phyloP scores from a whole-genome alignment of 805 yeast species.

The Hanseniaspora nectarophila region DNA sequence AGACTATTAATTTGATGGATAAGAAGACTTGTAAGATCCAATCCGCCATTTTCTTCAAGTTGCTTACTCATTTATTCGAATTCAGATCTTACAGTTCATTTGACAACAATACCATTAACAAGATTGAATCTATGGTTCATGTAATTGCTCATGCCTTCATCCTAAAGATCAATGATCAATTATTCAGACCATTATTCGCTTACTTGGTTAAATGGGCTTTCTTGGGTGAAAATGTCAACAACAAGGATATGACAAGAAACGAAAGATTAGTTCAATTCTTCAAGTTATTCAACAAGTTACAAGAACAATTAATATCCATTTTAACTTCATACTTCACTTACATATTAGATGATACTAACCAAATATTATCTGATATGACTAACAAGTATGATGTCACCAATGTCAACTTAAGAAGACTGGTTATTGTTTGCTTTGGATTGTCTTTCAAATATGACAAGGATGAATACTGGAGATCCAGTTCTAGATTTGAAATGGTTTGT shows the following conservation, averaged over 20 bases:
- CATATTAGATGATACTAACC: constrained; percentile 59
- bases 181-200: constrained; percentile 85
- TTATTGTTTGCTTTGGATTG: constrained; percentile 59
- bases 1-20: constrained; percentile 52
- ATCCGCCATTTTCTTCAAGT: constrained; percentile 53
- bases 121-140: constrained; percentile 69
- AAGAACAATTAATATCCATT: constrained; percentile 73
- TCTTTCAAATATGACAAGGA: constrained; percentile 84
- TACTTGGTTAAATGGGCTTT: constrained; percentile 83
- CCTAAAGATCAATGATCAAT: constrained; percentile 84
- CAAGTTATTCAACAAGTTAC: constrained; percentile 73
- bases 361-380: constrained; percentile 41
- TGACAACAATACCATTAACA: constrained; percentile 61
- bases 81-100: constrained; percentile 47
- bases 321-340: constrained; percentile 82
- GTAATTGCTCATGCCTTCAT: constrained; percentile 64
- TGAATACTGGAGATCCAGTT: constrained; percentile 86
- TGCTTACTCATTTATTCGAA: constrained; percentile 61
- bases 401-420: constrained; percentile 54
- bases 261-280: constrained; percentile 64
- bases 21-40: constrained; percentile 66
- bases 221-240: constrained; percentile 59
- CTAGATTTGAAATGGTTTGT: constrained; percentile 66
- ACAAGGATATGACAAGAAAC: constrained; percentile 35
- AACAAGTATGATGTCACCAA: constrained; percentile 21